phyloP scores from a whole-genome alignment of 371 early-diverging fungal species.

The Mortierella sp. region DNA sequence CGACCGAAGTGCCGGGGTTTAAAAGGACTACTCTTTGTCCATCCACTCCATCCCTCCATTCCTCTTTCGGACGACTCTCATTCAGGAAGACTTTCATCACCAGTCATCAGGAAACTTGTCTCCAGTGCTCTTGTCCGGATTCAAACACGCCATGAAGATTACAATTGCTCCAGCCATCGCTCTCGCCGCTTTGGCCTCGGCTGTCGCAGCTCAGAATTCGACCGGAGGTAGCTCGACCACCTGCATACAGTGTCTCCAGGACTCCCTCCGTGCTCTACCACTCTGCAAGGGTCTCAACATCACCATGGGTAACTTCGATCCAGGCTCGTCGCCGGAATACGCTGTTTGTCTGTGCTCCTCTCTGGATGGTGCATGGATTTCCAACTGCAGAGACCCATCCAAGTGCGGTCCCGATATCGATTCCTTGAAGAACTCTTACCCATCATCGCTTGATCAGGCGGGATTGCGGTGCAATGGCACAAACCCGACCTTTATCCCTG shows the following conservation, averaged over 20 bases:
- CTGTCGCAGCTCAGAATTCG: conserved; percentile 16
- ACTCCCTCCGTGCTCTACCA: conserved; percentile 22
- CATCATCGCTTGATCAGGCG: background rate
- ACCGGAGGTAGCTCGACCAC: background rate
- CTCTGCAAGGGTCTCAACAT: conserved; percentile 23
- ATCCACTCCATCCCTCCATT: too few relatives aligned
- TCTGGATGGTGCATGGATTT: conserved; percentile 36
- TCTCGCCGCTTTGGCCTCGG: conserved; percentile 8
- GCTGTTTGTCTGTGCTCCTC: conserved; percentile 38
- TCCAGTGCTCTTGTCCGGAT: too few relatives aligned
- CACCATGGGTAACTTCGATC: conserved; percentile 18
- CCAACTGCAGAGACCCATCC: conserved; percentile 5
- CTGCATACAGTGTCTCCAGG: conserved; percentile 27
- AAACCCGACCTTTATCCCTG: conserved; percentile 18
- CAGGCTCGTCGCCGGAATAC: conserved; percentile 11
- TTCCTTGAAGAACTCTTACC: conserved; percentile 23
- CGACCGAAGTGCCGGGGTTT: too few relatives aligned
- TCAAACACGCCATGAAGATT: conserved; percentile 9
- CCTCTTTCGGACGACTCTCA: too few relatives aligned
- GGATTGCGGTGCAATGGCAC: conserved; percentile 28
- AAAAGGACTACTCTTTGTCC: too few relatives aligned
- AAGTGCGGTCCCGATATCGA: conserved; percentile 23
- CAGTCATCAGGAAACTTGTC: too few relatives aligned
- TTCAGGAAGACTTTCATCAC: too few relatives aligned
- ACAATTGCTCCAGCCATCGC: background rate